Evolutionary conservation across 306 rosid species (phyloP).

Genomic region (barrel medic (Medicago truncatula)): MtrunA17r5.0-ANR NC_053043.1:8293501-8294000

Average conservation of each 20-base stretch:
- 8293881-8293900: conserved; percentile 51
- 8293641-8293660: conserved; percentile 68
- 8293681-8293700: conserved; percentile 49
- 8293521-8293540: conserved; percentile 46
- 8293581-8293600: conserved; percentile 43
- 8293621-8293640: conserved; percentile 61
- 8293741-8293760: conserved; percentile 22
- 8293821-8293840: conserved; percentile 45
- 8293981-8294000: conserved; percentile 37
- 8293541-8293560: conserved; percentile 51
- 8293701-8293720: conserved; percentile 39
- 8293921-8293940: conserved; percentile 40
- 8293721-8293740: conserved; percentile 38
- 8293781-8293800: conserved; percentile 43
- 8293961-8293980: conserved; percentile 40
- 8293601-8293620: conserved; percentile 45
- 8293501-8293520: conserved; percentile 39
- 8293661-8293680: conserved; percentile 58
- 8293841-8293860: conserved; percentile 62
- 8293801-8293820: conserved; percentile 51
- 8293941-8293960: conserved; percentile 16
- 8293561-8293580: conserved; percentile 51
- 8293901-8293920: conserved; percentile 34
- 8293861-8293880: conserved; percentile 39
- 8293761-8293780: conserved; percentile 44